Percentiles rank a stretch among this genome's conserved stretches.
Evolutionary conservation across 108 stramenopile genomes (phyloP).

Genomic region (Cyclotella kingstonii): DNA sequence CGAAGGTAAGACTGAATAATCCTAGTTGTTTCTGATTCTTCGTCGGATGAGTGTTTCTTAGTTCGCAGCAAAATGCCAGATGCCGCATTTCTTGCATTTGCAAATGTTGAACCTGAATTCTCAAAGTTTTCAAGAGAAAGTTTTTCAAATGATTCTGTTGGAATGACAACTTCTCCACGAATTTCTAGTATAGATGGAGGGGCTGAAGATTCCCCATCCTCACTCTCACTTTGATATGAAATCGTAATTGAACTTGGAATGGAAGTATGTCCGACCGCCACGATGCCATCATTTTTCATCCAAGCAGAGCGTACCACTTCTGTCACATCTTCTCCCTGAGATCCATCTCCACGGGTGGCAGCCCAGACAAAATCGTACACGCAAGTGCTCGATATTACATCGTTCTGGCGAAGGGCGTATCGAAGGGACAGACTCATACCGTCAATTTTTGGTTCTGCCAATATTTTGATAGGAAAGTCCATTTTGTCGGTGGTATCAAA

Average conservation of each 20-base stretch:
- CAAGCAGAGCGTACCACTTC: slow-evolving; percentile 42
- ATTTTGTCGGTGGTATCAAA: neutral
- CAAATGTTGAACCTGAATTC: slow-evolving; percentile 40
- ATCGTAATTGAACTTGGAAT: slow-evolving; percentile 17
- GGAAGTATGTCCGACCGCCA: neutral
- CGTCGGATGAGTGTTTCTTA: slow-evolving; percentile 50
- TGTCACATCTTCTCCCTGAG: slow-evolving; percentile 79
- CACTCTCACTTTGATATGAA: neutral
- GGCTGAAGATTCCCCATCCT: neutral
- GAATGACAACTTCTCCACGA: slow-evolving; percentile 89
- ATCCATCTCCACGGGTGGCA: slow-evolving; percentile 90
- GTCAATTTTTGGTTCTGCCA: slow-evolving; percentile 95
- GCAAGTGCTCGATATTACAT: neutral
- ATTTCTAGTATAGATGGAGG: slow-evolving; percentile 65
- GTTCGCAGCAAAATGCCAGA: slow-evolving; percentile 84
- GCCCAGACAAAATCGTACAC: slow-evolving; percentile 66
- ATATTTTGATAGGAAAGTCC: slow-evolving; percentile 38
- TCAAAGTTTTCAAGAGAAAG: slow-evolving; percentile 7
- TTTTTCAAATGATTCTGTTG: slow-evolving; percentile 49
- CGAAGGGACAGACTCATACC: slow-evolving; percentile 85
- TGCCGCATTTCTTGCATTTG: slow-evolving; percentile 92
- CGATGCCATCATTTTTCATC: slow-evolving; percentile 30
- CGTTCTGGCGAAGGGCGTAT: slow-evolving; percentile 41
- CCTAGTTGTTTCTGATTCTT: slow-evolving; percentile 24
- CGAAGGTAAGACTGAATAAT: slow-evolving; percentile 53